These are phyloP conservation scores for Vanrija sp. DNA, from an alignment of 1,284 basidiomycete species.

Conservation along the genomic window DNA sequence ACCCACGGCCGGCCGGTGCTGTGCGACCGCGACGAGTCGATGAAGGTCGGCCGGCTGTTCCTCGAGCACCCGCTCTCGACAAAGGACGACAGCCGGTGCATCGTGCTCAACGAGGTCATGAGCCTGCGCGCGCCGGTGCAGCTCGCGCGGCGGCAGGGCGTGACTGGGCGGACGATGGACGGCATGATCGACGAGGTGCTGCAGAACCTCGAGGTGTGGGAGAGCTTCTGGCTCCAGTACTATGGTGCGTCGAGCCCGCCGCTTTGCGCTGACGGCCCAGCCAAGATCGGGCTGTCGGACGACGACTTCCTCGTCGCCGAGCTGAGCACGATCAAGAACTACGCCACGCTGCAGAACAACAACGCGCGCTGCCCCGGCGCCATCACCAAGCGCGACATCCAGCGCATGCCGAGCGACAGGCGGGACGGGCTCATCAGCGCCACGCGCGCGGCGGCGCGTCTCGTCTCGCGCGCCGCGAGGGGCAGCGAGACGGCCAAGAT, in stretches of 20 bases:
- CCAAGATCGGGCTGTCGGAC: neutral
- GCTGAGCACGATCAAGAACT: neutral
- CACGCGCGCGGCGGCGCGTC: too few relatives aligned
- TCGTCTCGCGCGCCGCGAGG: too few relatives aligned
- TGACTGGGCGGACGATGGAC: neutral
- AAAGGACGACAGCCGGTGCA: neutral
- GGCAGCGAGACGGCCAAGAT: too few relatives aligned
- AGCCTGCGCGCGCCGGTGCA: too few relatives aligned
- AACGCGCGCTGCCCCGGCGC: too few relatives aligned
- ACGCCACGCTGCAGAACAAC: too few relatives aligned
- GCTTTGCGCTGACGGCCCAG: too few relatives aligned
- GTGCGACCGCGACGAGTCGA: too few relatives aligned
- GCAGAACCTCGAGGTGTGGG: neutral
- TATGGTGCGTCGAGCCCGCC: neutral
- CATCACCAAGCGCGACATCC: too few relatives aligned
- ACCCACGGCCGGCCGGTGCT: neutral
- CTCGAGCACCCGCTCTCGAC: neutral
- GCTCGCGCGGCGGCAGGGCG: neutral
- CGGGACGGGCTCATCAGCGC: too few relatives aligned
- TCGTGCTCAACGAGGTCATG: neutral
- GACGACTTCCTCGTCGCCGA: slow-evolving; percentile 12
- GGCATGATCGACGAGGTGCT: neutral
- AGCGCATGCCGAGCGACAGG: too few relatives aligned
- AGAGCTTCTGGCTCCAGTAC: neutral
- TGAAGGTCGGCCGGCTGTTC: neutral